These are phyloP conservation scores for Fomitopsis pinicola DNA, from an alignment of 1,284 basidiomycete genomes.

Conservation along the genomic window DNA sequence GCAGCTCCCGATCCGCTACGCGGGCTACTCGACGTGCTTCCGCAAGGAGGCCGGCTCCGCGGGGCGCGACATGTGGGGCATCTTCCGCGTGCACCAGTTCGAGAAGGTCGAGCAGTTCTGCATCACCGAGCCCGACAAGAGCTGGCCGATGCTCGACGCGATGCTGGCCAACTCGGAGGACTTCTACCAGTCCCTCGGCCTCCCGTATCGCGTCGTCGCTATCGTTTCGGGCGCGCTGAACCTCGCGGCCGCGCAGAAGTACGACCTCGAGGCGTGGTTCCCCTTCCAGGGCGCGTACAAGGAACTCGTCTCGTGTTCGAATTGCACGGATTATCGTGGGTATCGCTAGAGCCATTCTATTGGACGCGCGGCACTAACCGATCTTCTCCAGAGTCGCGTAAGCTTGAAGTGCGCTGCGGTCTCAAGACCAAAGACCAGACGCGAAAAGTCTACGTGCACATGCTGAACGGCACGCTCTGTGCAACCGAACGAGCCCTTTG, in stretches of 20 bases:
- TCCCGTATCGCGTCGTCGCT: constrained; percentile 92
- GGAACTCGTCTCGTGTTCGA: constrained; percentile 90
- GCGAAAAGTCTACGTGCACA: constrained; percentile 92
- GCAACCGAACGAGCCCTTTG: constrained; percentile 96
- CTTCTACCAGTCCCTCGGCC: constrained; percentile 91
- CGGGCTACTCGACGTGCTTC: constrained; percentile 94
- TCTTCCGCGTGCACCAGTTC: constrained; percentile 99
- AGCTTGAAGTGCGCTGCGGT: constrained; percentile 87
- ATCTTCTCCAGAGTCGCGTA: constrained; percentile 68
- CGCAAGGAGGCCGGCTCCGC: constrained; percentile 97
- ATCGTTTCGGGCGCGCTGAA: constrained; percentile 97
- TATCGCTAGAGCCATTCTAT: constrained; percentile 14
- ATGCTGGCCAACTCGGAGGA: constrained; percentile 91
- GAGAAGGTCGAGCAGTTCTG: constrained; percentile 99
- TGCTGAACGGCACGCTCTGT: constrained; percentile 97
- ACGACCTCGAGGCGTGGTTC: constrained; percentile 99
- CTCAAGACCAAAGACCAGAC: constrained; percentile 84
- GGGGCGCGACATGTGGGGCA: constrained; percentile 98
- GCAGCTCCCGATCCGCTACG: constrained; percentile 87
- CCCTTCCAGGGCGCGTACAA: constrained; percentile 97
- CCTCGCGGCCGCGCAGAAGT: constrained; percentile 96
- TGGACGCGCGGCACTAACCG: background rate
- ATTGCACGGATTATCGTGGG: constrained; percentile 94
- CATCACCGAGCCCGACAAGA: constrained; percentile 91
- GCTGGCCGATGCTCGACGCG: constrained; percentile 89